Evolutionary conservation across 2,329 filamentous ascomycete genomes (phyloP).

Genomic region (Apiospora hydei): DNA sequence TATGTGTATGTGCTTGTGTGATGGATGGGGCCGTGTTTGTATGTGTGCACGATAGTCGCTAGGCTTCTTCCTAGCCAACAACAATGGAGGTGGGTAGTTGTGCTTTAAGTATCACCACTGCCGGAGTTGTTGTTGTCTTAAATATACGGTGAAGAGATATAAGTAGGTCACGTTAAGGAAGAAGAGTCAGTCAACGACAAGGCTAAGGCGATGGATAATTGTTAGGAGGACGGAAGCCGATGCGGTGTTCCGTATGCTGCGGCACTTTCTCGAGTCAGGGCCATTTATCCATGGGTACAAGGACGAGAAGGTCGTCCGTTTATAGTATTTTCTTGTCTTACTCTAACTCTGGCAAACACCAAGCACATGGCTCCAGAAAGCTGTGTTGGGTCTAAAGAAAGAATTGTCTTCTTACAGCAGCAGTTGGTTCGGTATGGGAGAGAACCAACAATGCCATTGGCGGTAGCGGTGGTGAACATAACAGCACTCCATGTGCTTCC

Average conservation of each 20-base stretch:
- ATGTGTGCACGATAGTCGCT: not conserved
- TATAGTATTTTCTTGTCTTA: not conserved
- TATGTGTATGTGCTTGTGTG: not conserved
- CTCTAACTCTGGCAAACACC: not conserved
- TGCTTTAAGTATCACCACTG: not conserved
- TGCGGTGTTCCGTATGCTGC: not conserved
- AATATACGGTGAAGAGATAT: not conserved
- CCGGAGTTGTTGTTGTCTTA: not conserved
- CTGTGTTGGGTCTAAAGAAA: conserved; percentile 18
- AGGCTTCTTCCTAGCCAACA: not conserved
- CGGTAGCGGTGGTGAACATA: not conserved
- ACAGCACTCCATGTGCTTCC: not conserved
- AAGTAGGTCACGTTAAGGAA: not conserved
- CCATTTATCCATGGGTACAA: not conserved
- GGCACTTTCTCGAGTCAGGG: not conserved
- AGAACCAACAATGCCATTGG: conserved; percentile 11
- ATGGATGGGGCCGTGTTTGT: not conserved
- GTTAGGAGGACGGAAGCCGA: not conserved
- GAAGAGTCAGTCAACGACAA: not conserved
- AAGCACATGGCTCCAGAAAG: not conserved
- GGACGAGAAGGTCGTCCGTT: not conserved
- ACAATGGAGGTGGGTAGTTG: not conserved
- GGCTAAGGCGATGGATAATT: not conserved
- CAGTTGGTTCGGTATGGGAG: not conserved
- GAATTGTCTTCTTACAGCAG: not conserved